Evolutionary conservation across 164 flowering plant species (phyloP).

Genomic region (Tinospora cordifolia): DNA sequence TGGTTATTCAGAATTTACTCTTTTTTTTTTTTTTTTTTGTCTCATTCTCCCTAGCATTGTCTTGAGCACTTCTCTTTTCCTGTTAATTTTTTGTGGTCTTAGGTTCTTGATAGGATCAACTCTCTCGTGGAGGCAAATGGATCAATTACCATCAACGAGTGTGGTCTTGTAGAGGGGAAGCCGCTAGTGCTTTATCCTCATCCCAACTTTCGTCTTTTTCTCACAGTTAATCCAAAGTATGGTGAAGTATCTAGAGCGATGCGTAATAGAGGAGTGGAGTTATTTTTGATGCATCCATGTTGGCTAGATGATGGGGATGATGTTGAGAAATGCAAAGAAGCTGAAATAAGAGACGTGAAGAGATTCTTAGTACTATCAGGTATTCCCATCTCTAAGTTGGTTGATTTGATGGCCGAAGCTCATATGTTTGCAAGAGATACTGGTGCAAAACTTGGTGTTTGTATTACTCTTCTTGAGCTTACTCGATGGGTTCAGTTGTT

Average conservation of each 20-base stretch:
- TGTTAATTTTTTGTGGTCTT: neutral
- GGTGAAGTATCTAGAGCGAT: constrained; percentile 98
- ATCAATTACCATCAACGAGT: constrained; percentile 77
- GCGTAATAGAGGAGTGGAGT: constrained; percentile 95
- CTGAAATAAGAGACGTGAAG: constrained; percentile 48
- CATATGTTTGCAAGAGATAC: constrained; percentile 57
- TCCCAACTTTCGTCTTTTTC: constrained; percentile 75
- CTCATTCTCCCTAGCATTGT: neutral
- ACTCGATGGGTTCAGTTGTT: constrained; percentile 82
- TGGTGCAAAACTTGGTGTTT: constrained; percentile 35
- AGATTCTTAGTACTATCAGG: constrained; percentile 65
- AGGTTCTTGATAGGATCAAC: constrained; percentile 98
- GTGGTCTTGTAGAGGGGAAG: constrained; percentile 82
- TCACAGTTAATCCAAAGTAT: constrained; percentile 74
- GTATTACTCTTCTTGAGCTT: constrained; percentile 71
- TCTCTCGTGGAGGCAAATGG: constrained; percentile 86
- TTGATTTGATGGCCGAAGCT: constrained; percentile 68
- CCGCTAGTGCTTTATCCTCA: constrained; percentile 76
- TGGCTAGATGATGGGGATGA: constrained; percentile 35
- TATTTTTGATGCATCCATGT: constrained; percentile 68
- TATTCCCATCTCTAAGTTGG: constrained; percentile 48
- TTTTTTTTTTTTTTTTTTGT: neutral
- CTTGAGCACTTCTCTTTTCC: neutral
- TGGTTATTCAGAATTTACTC: neutral
- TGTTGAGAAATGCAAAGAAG: constrained; percentile 20